These are phyloP conservation scores for Lactifluus subvellereus DNA, from an alignment of 768 basidiomycete species.

Conservation along the genomic window DNA sequence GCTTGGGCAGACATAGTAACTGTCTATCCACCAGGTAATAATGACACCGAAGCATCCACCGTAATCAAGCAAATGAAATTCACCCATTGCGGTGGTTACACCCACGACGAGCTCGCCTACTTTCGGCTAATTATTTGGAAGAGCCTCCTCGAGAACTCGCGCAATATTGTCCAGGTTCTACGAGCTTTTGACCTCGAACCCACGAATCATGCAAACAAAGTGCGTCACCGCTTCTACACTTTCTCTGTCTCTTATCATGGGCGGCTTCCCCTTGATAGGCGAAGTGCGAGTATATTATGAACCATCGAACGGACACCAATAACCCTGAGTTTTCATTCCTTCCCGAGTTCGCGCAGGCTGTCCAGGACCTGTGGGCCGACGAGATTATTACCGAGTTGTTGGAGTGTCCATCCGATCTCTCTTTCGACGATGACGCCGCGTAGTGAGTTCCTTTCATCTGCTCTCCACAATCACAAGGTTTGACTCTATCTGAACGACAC, in stretches of 20 bases:
- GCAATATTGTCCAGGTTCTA: background rate
- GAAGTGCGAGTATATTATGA: background rate
- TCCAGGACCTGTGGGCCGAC: conserved; percentile 11
- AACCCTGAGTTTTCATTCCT: conserved; percentile 29
- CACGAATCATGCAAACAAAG: background rate
- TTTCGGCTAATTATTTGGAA: conserved; percentile 8
- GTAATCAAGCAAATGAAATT: conserved; percentile 4
- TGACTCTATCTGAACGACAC: background rate
- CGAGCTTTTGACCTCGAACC: too few species aligned
- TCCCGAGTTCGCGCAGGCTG: background rate
- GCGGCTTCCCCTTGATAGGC: background rate
- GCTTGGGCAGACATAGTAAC: background rate
- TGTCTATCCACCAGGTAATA: conserved; percentile 1
- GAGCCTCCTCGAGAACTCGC: background rate
- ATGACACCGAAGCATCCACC: conserved; percentile 1
- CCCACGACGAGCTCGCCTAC: conserved; percentile 24
- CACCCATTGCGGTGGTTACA: conserved; percentile 37
- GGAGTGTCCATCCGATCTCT: background rate
- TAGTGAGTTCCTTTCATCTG: conserved; percentile 12
- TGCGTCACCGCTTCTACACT: background rate
- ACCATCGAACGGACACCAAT: background rate
- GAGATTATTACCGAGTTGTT: conserved; percentile 36
- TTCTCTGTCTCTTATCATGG: background rate
- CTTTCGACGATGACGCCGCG: background rate
- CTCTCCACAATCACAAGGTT: background rate